These are phyloP conservation scores for Fraxinus albicans DNA, from an alignment of 305 asterid genomes.

Conservation along the genomic window DNA sequence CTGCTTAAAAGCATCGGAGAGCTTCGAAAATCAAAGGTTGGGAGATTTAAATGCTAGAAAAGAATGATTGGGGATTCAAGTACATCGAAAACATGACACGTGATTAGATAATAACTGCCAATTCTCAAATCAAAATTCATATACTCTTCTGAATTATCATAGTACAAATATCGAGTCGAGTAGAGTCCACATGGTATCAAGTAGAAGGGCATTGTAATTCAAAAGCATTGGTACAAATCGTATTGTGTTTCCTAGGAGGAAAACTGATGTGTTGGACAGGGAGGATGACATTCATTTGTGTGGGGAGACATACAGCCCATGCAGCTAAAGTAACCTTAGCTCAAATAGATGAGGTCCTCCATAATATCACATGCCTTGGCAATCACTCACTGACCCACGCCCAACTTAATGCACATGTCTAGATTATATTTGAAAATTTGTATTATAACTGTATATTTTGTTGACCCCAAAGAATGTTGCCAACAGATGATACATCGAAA, in stretches of 20 bases:
- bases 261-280: conserved; percentile 50
- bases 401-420: neutral
- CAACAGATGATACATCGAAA: no score
- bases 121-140: neutral
- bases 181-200: neutral
- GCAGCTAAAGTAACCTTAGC: conserved; percentile 29
- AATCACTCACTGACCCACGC: conserved; percentile 26
- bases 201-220: neutral
- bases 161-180: neutral
- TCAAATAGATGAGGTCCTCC: conserved; percentile 30
- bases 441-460: no score
- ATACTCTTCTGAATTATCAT: neutral
- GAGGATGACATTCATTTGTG: conserved; percentile 15
- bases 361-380: conserved; percentile 34
- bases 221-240: neutral
- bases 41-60: neutral
- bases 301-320: conserved; percentile 29
- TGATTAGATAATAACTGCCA: neutral
- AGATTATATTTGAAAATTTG: no score
- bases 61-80: neutral
- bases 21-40: neutral
- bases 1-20: neutral
- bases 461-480: no score
- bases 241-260: conserved; percentile 58
- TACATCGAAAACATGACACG: neutral